Percentiles rank a stretch among this genome's conserved stretches.
Evolutionary conservation across 352 stramenopile genomes (phyloP).

Genomic region (Globisporangium recalcitrans): DNA sequence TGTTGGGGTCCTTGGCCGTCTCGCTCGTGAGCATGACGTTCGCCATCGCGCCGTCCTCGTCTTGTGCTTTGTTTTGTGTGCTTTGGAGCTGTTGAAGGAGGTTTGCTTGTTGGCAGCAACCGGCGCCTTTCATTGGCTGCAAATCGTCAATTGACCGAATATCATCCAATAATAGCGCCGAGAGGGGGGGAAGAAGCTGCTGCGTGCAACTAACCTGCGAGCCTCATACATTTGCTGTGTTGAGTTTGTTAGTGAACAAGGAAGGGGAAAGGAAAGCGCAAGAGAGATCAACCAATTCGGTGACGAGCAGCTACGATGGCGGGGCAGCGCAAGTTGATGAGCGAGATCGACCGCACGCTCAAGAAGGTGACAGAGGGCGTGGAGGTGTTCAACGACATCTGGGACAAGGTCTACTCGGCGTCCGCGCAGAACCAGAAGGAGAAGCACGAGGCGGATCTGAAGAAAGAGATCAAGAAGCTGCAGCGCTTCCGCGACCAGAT

Average conservation of each 20-base stretch:
- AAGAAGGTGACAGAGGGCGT: constrained; percentile 99
- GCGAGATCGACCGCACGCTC: constrained; percentile 98
- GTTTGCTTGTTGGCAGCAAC: neutral
- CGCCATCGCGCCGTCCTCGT: constrained; percentile 41
- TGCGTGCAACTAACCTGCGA: constrained; percentile 1
- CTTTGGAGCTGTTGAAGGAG: constrained; percentile 6
- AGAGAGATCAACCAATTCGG: constrained; percentile 1
- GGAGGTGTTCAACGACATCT: constrained; percentile 98
- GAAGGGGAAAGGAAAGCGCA: constrained; percentile 1
- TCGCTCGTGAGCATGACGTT: constrained; percentile 88
- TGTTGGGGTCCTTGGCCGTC: constrained; percentile 86
- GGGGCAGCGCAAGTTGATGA: constrained; percentile 81
- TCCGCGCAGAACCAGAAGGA: constrained; percentile 98
- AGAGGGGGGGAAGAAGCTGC: constrained; percentile 4
- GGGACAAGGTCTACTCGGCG: constrained; percentile 97
- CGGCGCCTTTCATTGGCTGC: neutral
- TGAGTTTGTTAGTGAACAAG: neutral
- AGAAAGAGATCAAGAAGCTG: constrained; percentile 99
- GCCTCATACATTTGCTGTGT: neutral
- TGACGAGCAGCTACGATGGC: constrained; percentile 40
- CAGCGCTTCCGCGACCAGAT: constrained; percentile 98
- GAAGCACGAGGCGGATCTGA: constrained; percentile 98
- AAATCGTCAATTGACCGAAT: neutral
- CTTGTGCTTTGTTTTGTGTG: constrained; percentile 1
- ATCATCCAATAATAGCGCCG: neutral